Evolutionary conservation across 257 asterid genomes (phyloP).

Genomic region (Przewalskia tangutica): DNA sequence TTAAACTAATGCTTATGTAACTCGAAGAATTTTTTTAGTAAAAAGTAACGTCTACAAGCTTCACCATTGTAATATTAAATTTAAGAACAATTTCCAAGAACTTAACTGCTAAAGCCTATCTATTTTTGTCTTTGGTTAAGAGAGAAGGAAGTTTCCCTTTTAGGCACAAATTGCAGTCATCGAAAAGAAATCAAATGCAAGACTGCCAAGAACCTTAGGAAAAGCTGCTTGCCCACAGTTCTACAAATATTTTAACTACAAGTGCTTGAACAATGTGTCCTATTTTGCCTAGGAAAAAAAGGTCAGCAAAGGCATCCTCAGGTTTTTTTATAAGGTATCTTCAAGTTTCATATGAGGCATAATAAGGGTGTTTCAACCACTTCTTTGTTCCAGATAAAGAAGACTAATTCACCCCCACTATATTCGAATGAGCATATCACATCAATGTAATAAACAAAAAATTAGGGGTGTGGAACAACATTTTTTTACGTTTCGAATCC

Average conservation of each 20-base stretch:
- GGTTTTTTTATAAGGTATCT: not conserved
- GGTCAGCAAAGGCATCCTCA: not conserved
- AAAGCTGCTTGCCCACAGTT: not conserved
- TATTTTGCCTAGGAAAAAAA: not conserved
- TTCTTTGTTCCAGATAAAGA: not conserved
- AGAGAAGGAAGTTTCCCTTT: not conserved
- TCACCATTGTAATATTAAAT: not conserved
- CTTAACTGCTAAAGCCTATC: not conserved
- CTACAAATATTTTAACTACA: not conserved
- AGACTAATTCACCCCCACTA: not conserved
- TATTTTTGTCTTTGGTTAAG: not conserved
- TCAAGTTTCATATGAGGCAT: not conserved
- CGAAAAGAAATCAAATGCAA: not conserved
- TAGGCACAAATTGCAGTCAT: not conserved
- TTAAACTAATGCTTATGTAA: not conserved
- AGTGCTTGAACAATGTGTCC: not conserved
- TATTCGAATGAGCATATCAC: not conserved
- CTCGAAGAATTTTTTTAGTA: not conserved
- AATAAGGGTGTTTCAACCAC: not conserved
- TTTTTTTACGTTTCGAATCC: not conserved
- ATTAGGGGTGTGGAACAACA: not conserved
- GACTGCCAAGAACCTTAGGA: not conserved
- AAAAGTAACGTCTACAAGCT: not conserved
- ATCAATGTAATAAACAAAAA: not conserved
- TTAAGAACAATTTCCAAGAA: not conserved